Evolutionary conservation across 192 early-diverging fungal genomes (phyloP), one percentile per base, ranked within the genome.

Genomic region (Lobulomyces angularis): DNA sequence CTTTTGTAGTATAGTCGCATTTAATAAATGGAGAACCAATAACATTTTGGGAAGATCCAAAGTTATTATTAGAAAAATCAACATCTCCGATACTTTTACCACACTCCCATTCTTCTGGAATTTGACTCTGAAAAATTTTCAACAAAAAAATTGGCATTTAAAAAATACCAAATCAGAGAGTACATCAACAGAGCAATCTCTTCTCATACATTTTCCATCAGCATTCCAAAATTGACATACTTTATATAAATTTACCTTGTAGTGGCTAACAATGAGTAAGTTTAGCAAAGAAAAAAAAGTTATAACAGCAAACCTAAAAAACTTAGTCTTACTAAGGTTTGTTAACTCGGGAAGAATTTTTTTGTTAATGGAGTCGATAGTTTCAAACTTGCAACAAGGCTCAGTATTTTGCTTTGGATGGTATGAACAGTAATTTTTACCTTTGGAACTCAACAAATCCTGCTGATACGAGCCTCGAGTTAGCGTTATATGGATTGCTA

Each of bases 171-270:
- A 12, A 53, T 3, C 17, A 3, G 5, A 51, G 5, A 77, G 65
- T n/a, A 81, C 75, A 32, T 74, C 61, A 5, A 92, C 92, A 8
- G 81, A 73, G 55, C 92, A 96, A 45, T 89, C 83, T 34, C 73
- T 50, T 47, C 87, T 73, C 45, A 81, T 69, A 56, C 92, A 96
- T 21, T 80, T 62, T 16, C 67, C 72, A 50, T 88, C 79, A 16
- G 82, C 84, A 16, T 68, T 63, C 92, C 92, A 96, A 56, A 90
- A 93, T 8, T 76, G 77, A 48, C 92, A 96, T 2, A 80, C 81
- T 41, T 79, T 77, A 64, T 84, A 83, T 41, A 96, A 59, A 50
- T 94, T 81, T 16, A 88, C 73, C 60, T 83, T 88, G 51, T 82
- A 90, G 56, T 91, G n/a, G n/a, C n/a, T n/a, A n/a, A n/a, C n/a